Base-by-base conservation (phyloP, 2,329 filamentous ascomycete genomes). In the Sordariomycetes sp. region DNA sequence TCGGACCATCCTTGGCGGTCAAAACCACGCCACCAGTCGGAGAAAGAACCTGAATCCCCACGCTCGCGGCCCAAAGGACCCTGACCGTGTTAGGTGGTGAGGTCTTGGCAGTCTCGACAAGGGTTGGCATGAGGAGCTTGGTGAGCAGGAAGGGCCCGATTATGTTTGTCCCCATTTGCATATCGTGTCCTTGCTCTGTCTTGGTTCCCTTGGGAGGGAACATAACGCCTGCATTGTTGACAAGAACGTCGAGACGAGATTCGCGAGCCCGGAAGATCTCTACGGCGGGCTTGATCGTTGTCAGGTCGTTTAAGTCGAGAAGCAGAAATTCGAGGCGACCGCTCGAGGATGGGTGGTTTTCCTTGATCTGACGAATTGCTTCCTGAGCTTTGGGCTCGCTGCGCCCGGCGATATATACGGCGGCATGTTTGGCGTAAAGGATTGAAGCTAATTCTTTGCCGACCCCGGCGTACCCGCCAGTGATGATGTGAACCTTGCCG, bases 371-470 rank as follows among this genome's bases (percentile, higher is more conserved):
- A 6, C 46, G 42, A 30, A 73, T 64, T 16, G 64, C 63, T 0
- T 43, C 36, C 5, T 51, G 46, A 17, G 55, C 63, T 39, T 64
- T 64, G 5, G 51, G 43, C 14, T 51, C 40, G 3, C 53, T 59
- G 24, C 69, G 64, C 3, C 59, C 61, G 5, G 66, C 66, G 24
- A 72, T 45, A 45, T 72, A 73, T 18, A 74, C 61, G 6, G 55
- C 70, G 24, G 53, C 68, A 34, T 68, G 64, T 14, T 57, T 58
- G 4, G 50, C 46, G 47, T 73, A 75, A 12, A 75, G 56, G 6
- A 73, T 62, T 24, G 58, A 58, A 31, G 50, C 53, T 12, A 72
- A 54, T 39, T 70, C 64, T 27, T 59, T 56, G 10, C 68, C 69
- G 7, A 69, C 53, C 65, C 46, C 46, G 6, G 37, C 35, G 34